Base-by-base conservation (phyloP, 2,329 filamentous ascomycete species). In the Aaosphaeria pasadenensis region DNA sequence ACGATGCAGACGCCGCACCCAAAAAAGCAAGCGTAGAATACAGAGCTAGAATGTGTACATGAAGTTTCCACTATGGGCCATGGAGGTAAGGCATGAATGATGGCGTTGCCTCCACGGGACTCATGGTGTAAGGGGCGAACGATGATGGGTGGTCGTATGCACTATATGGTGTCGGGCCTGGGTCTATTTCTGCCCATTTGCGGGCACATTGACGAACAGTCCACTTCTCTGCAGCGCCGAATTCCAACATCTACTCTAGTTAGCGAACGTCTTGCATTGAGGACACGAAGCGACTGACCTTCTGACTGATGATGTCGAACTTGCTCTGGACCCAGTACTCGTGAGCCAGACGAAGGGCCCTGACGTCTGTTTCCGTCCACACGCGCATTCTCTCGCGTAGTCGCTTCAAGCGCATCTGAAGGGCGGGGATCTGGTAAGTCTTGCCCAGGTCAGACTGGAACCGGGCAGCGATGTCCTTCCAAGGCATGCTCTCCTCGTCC, bases 331-430 rank as follows among this genome's bases (percentile, higher is more conserved):
- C 72, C 76, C 76, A 80, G 60, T 77, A 77, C 53, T 80, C 76
- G 55, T 77, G 71, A 31, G 77, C 77, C 59, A 72, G 66, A 46
- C 71, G 72, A 30, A 80, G 64, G 9, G 77, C 77, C 50, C 72
- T 67, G 39, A 78, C 60, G 49, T 81, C 78, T 13, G 66, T 62
- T n/a, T 79, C 76, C 24, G 72, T 74, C 78, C 78, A 81, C 1
- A 73, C 66, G 24, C 77, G 72, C 62, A 77, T 72, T 42, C 75
- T 71, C 56, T 79, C 77, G 13, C 75, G 67, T 35, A 80, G 64
- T 35, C 78, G 69, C 59, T 79, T 79, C 54, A 77, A 72, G 17
- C 77, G 75, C 78, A 81, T 81, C 56, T 81, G 78, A 31, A 81
- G 64, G 6, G 77, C 76, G 4, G 77, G 75, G 43, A 79, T 75